Base-by-base conservation (phyloP, 768 basidiomycete genomes). In the Boletus barrowsii region DNA sequence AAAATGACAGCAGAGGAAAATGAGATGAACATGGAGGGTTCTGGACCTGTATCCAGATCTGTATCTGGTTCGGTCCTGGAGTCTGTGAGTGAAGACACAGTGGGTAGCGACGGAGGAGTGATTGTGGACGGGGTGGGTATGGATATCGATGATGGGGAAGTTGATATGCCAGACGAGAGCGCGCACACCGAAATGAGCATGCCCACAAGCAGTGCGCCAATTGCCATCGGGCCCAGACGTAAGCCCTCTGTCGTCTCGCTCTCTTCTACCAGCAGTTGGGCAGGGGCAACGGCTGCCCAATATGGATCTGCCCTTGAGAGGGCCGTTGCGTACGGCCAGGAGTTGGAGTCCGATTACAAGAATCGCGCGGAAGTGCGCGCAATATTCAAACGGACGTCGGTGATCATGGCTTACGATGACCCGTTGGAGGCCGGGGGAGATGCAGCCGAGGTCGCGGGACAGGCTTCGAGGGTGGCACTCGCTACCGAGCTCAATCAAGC, bases 401-500 rank as follows among this genome's bases (percentile, higher is more conserved):
- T 86, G 26, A 83, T 93, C 52, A 81, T 93, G 54, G 89, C 90
- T 36, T 93, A 84, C 66, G 81, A 86, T 41, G 84, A 90, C 66
- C 90, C 90, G 20, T 69, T 82, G 55, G 80, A 79, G 52, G 85
- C 80, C 7, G 83, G 82, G 5, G 86, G 86, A 13, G 78, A 82
- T 32, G 80, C 83, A 15, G 81, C 84, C 18, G 83, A 82, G 57
- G 79, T 90, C 20, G 88, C 83, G 10, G 84, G 90, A 39, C 80
- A 84, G 55, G 81, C 79, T 41, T 83, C 88, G 30, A 76, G 88
- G 55, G 75, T 81, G 49, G 68, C 76, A 35, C 76, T 93, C 51
- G 87, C 88, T 29, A 84, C 82, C 54, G 89, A 91, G 71, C 68
- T 93, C 37, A 93, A 94, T 62, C 79, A 84, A 67, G 89, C 85